These are phyloP conservation scores for Neocucurbitaria cava DNA, from an alignment of 2,329 filamentous ascomycete species.

Conservation along the genomic window DNA sequence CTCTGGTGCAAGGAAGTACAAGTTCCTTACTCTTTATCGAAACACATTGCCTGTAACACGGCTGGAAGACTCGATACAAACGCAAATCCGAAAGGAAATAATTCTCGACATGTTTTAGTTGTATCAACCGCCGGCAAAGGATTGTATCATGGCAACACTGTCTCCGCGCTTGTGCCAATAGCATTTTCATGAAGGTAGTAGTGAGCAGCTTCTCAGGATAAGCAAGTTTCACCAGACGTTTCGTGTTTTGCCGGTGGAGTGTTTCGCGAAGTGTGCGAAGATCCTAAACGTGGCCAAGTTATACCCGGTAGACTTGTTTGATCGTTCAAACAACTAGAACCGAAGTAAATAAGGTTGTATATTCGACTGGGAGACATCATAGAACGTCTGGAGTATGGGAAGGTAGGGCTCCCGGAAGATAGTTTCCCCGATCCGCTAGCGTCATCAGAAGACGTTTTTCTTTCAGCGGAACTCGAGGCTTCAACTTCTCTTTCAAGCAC, in stretches of 20 bases:
- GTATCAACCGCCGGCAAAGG: background rate
- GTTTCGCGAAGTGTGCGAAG: background rate
- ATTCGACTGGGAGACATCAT: background rate
- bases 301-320: too few species aligned
- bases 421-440: conserved; percentile 4
- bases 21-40: background rate
- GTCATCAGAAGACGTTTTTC: conserved; percentile 4
- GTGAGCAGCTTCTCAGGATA: background rate
- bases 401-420: background rate
- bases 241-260: conserved; percentile 30
- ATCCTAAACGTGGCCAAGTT: background rate
- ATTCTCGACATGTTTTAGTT: background rate
- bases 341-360: too few species aligned
- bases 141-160: background rate
- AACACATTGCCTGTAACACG: background rate
- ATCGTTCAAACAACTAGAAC: too few species aligned
- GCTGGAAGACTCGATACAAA: background rate
- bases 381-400: conserved; percentile 6
- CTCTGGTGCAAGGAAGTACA: background rate
- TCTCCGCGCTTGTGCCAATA: background rate
- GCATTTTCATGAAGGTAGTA: background rate
- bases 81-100: background rate
- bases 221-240: conserved; percentile 14
- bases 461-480: conserved; percentile 2
- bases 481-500: background rate